A percentile compares a stretch with the other conserved stretches of the same genome.
Evolutionary conservation across 208 protist species (phyloP).

Genomic region (Borovskyia barvae): DNA sequence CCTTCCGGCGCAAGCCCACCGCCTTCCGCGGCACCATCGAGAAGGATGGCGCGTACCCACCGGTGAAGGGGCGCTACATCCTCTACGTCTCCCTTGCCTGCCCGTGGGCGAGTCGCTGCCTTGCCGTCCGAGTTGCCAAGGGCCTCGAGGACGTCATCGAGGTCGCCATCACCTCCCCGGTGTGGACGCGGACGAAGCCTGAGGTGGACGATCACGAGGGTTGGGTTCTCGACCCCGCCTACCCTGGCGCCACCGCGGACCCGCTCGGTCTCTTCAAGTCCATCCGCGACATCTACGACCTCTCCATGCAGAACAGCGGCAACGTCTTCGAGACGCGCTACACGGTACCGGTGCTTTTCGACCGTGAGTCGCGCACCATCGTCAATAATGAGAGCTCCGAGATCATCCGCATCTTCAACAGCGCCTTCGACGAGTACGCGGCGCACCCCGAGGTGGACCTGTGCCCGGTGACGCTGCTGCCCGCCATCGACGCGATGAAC

Average conservation of each 20-base stretch:
- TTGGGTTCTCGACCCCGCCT: constrained; percentile 58
- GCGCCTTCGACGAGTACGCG: constrained; percentile 55
- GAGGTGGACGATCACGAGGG: constrained; percentile 42
- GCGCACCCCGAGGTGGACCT: constrained; percentile 65
- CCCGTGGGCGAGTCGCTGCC: constrained; percentile 78
- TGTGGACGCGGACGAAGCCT: constrained; percentile 43
- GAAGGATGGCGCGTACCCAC: constrained; percentile 30
- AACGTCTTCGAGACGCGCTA: constrained; percentile 46
- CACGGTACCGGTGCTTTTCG: constrained; percentile 92
- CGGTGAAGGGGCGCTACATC: constrained; percentile 73
- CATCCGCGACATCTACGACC: constrained; percentile 69
- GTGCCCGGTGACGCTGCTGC: constrained; percentile 52
- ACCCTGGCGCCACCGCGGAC: constrained; percentile 42
- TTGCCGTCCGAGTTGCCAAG: constrained; percentile 47
- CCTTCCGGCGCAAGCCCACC: constrained; percentile 56
- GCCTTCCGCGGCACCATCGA: constrained; percentile 53
- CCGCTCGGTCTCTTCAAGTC: constrained; percentile 26
- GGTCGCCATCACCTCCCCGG: constrained; percentile 47
- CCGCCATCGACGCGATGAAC: constrained; percentile 84
- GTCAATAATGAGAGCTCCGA: constrained; percentile 92
- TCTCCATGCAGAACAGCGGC: constrained; percentile 39
- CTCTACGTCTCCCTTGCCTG: constrained; percentile 89
- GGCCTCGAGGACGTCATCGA: constrained; percentile 61
- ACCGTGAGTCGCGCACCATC: constrained; percentile 76
- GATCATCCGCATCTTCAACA: constrained; percentile 89